These are phyloP conservation scores for Vitis hybrid DNA, from an alignment of 177 flowering plant species.

Conservation along the genomic window DNA sequence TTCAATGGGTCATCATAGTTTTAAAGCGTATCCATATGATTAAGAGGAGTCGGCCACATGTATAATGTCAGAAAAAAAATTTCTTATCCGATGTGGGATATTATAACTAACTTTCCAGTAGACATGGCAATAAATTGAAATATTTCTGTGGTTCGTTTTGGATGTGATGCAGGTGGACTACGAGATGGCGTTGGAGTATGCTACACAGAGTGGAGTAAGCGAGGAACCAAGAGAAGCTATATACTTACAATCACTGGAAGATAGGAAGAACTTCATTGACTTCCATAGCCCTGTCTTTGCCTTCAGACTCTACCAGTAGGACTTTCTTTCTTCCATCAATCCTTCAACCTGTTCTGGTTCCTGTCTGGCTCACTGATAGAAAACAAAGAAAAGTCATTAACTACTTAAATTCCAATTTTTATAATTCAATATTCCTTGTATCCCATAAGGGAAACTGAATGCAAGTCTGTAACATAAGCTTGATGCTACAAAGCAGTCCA, in stretches of 20 bases:
- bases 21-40: too few relatives aligned
- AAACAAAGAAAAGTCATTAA: too few relatives aligned
- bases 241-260: conserved; percentile 56
- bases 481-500: too few relatives aligned
- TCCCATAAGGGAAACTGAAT: too few relatives aligned
- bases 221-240: conserved; percentile 80
- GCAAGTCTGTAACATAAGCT: too few relatives aligned
- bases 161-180: conserved; percentile 75
- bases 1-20: too few relatives aligned
- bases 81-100: too few relatives aligned
- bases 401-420: too few relatives aligned
- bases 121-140: neutral
- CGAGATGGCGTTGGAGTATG: conserved; percentile 80
- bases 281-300: conserved; percentile 62
- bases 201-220: conserved; percentile 70
- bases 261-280: conserved; percentile 42
- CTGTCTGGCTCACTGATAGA: neutral
- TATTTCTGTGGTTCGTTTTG: neutral
- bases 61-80: too few relatives aligned
- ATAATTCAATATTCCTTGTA: too few relatives aligned
- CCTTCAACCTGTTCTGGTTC: neutral
- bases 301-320: conserved; percentile 60
- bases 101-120: too few relatives aligned
- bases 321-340: neutral
- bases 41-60: too few relatives aligned